Percentiles rank a stretch among this genome's conserved stretches.
phyloP scores from a whole-genome alignment of 805 yeast species.

The Maudiozyma bulderi region DNA sequence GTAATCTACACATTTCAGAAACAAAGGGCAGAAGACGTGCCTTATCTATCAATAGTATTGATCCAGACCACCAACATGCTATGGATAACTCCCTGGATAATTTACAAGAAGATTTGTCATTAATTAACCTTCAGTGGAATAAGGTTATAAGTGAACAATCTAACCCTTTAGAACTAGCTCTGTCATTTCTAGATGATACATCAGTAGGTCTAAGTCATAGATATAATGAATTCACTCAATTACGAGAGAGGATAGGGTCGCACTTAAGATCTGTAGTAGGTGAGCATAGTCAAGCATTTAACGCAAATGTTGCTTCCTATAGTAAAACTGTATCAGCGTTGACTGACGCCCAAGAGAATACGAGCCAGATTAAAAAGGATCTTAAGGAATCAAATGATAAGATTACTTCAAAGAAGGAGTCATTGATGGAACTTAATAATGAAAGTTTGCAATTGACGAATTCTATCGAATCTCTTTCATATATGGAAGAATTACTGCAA shows the following conservation, averaged over 20 bases:
- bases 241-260: slow-evolving; percentile 46
- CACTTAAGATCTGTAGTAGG: slow-evolving; percentile 64
- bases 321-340: slow-evolving; percentile 57
- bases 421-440: slow-evolving; percentile 54
- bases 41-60: slow-evolving; percentile 22
- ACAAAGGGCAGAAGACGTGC: slow-evolving; percentile 20
- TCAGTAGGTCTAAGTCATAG: slow-evolving; percentile 85
- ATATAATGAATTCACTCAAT: slow-evolving; percentile 51
- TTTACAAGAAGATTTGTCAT: slow-evolving; percentile 20
- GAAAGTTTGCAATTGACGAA: slow-evolving; percentile 54
- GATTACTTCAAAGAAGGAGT: slow-evolving; percentile 44
- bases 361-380: slow-evolving; percentile 39
- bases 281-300: slow-evolving; percentile 75
- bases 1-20: neutral
- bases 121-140: slow-evolving; percentile 39
- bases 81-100: slow-evolving; percentile 24
- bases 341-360: slow-evolving; percentile 52
- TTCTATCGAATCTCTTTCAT: slow-evolving; percentile 59
- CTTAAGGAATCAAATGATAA: slow-evolving; percentile 42
- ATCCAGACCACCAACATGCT: slow-evolving; percentile 21
- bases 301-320: slow-evolving; percentile 77
- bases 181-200: slow-evolving; percentile 73
- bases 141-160: slow-evolving; percentile 44
- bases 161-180: slow-evolving; percentile 78
- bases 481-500: slow-evolving; percentile 49